Evolutionary conservation across 768 basidiomycete genomes (phyloP), one percentile per base, ranked within the genome.

Genomic region (Cystoderma amianthinum): DNA sequence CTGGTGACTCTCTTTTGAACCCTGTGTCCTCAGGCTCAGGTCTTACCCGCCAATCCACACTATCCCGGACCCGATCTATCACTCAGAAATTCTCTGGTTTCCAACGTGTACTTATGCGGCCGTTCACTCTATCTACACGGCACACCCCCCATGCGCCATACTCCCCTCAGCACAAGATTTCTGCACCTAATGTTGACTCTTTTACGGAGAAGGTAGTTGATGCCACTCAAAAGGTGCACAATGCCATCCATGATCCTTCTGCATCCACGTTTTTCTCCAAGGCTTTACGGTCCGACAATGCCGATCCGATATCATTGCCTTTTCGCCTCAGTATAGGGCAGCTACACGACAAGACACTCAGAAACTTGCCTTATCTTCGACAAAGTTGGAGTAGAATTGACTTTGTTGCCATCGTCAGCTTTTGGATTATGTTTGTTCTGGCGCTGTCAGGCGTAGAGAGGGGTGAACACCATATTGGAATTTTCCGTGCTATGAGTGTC

Each of bases 371-470:
- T 0, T 98, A 91, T 57, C 70, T 98, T 1, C 75, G 95, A 6
- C 92, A 97, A 54, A 87, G 86, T 42, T 97, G 93, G 93, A 85
- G 77, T 52, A 68, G 92, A 38, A 85, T 96, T 41, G 95, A 98
- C 57, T 79, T 85, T 48, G 62, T 97, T 33, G 90, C 95, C 1
- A 78, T 97, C 34, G 48, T 85, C 10, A 74, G 79, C 47, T 97
- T 93, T 59, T 98, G 94, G 94, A 74, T 88, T 39, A 69, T 75
- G 6, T 94, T 97, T 55, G 60, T 56, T 0, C 68, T 98, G 42
- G 80, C 90, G 0, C 62, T 72, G n/a, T 49, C 67, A 1, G 86
- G 87, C 0, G 49, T 72, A 18, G 95, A 97, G 61, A 67, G 72
- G 7, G 79, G 80, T 2, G 48, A 56, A 2, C 58, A 78, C 39